Evolutionary conservation across 331 rosid genomes (phyloP).

Genomic region (Prunus yedoensis): DNA sequence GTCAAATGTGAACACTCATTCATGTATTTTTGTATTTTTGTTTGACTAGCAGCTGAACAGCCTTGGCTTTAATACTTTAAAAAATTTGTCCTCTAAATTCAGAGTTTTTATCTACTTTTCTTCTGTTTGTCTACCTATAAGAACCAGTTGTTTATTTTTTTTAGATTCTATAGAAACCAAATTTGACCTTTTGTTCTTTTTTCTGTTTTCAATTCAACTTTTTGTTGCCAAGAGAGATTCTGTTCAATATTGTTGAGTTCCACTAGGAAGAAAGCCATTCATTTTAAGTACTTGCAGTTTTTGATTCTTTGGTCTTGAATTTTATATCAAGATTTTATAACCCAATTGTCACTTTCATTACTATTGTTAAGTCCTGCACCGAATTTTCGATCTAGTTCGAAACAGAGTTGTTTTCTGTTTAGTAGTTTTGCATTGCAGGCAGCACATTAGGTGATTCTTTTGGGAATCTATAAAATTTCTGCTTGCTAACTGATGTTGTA

Average conservation of each 20-base stretch:
- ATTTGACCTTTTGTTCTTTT: no score
- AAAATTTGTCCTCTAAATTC: no score
- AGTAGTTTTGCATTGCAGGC: neutral
- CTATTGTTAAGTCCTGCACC: neutral
- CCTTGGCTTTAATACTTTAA: neutral
- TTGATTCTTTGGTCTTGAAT: neutral
- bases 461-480: neutral
- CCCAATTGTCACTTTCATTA: neutral
- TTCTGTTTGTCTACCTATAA: no score
- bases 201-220: neutral
- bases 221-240: neutral
- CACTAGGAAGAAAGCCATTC: neutral
- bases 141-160: neutral
- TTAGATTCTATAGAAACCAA: neutral
- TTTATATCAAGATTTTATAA: neutral
- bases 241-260: neutral
- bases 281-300: neutral
- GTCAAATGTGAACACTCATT: neutral
- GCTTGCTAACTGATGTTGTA: neutral
- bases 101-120: neutral
- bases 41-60: neutral
- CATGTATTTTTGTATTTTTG: neutral
- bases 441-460: neutral
- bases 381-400: neutral
- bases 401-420: no score